Evolutionary conservation across 116 monocot species (phyloP), one percentile per base, ranked within the genome.

Genomic region (Phalaenopsis hybrid): DNA sequence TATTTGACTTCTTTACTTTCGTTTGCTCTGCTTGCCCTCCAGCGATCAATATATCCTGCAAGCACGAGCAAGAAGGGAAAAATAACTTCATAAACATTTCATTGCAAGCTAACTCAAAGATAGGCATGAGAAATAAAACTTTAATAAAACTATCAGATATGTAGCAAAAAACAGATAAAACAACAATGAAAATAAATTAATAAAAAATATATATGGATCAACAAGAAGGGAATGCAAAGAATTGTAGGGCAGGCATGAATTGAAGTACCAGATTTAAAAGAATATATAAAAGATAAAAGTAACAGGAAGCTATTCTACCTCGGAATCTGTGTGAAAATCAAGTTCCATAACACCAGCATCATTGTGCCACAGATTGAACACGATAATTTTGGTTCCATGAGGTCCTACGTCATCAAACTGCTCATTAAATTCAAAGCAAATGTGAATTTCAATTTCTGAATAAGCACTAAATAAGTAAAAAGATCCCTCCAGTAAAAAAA

Each of bases 351-450:
- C 75, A 57, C 92, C 94, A 82, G 92, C 92, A 85, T 92, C 94
- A 81, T 91, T 92, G 61, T 85, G 65, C 96, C 96, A 97, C 43
- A 97, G 80, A 81, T 97, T 97, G 88, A 86, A 97, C 28, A 97
- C 84, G n/a, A 97, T 82, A 77, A 97, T 80, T 79, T 88, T 97
- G 17, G 96, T 97, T 44, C 96, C 96, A 89, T 89, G 91, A 44
- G 82, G 75, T 79, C 94, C 92, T 86, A 97, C 89, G 82, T 90
- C 91, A 91, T 92, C 85, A 92, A 97, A 97, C 96, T 97, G 92
- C 75, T 79, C 81, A 91, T 82, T 79, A 73, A 80, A 83, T 83
- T 65, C 79, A 89, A 82, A 82, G 61, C 59, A 84, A 79, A 15
- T 34, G 63, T 75, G 81, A 80, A 78, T 79, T 61, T 44, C 46